Evolutionary conservation across 1,139 yeast genomes (phyloP), one percentile per base, ranked within the genome.

Genomic region (Kodamaea alishanica): DNA sequence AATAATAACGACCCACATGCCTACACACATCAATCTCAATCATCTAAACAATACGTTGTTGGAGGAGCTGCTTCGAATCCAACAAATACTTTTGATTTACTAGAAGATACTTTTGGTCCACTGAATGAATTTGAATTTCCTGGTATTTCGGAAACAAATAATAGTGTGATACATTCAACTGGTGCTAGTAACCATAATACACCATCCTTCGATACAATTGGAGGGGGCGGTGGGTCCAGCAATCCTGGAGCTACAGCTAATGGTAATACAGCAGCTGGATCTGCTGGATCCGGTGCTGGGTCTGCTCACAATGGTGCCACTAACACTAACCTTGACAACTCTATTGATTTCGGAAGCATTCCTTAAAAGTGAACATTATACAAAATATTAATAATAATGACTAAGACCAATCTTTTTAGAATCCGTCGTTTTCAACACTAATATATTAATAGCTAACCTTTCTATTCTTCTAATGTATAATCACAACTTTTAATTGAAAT

Each of bases 311-410:
- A 31, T 25, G 35, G 33, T 11, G 28, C 28, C 26, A 38, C 38
- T 3, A 38, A 40, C 29, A 42, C 44, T 26, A 47, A 47, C 27
- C 46, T 47, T 10, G 52, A 49, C 32, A 44, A 46, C 29, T 48
- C 48, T 36, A 48, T 49, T 25, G 51, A 49, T 31, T 49, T 46
- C 39, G 51, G 48, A 25, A 22, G 37, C 22, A 32, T 32, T 33
- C 29, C 20, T 7, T 33, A 27, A 32, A 31, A 22, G 24, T 15
- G 20, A 15, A 15, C 4, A 15, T 15, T 15, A 15, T 15, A 15
- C 20, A 15, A 15, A 15, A 15, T 15, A 15, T 15, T 15, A 15
- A 15, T 15, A 15, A 15, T 15, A 15, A 15, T 15, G 20, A 15
- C 20, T 15, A 15, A 15, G 20, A 4, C 20, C 20, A 15, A 15